A percentile compares a stretch with the other conserved stretches of the same genome.
Conservation (phyloP, 2,329 filamentous ascomycete genomes). For the Pseudogymnoascus sp. region DNA sequence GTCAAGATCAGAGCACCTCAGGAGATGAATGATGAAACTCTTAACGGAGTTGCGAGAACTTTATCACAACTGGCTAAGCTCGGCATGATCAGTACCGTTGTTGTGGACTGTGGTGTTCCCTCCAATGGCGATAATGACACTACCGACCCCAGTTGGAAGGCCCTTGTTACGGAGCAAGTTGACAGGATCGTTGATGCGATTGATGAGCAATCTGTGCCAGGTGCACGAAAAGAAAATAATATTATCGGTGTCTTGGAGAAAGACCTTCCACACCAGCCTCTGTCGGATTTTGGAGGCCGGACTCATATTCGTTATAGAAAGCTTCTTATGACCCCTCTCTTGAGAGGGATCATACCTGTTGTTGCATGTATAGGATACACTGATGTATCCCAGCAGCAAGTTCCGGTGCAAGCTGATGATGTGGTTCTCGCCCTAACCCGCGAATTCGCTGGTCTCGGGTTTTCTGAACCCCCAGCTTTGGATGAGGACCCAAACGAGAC, state of each 20-base stretch:
- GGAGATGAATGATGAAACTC: conserved; percentile 56
- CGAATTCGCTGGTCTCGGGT: conserved; percentile 64
- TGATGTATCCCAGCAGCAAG: conserved; percentile 38
- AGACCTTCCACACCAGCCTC: not conserved
- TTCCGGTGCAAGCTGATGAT: conserved; percentile 50
- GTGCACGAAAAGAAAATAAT: conserved; percentile 59
- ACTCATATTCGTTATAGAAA: conserved; percentile 38
- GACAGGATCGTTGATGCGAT: conserved; percentile 69
- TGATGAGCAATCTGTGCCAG: conserved; percentile 59
- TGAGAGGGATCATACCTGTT: conserved; percentile 62
- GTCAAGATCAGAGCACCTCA: conserved; percentile 77
- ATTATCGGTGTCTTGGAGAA: conserved; percentile 31
- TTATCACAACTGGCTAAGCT: conserved; percentile 75
- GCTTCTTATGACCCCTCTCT: conserved; percentile 58
- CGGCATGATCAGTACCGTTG: conserved; percentile 73
- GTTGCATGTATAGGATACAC: conserved; percentile 58
- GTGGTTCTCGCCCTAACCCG: conserved; percentile 69
- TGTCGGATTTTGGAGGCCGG: conserved; percentile 16
- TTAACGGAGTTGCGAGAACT: conserved; percentile 74
- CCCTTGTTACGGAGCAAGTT: conserved; percentile 53
- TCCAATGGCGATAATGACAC: conserved; percentile 23
- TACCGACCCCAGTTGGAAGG: conserved; percentile 31
- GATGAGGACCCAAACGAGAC: conserved; percentile 37
- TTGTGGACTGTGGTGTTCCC: conserved; percentile 62
- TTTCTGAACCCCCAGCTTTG: conserved; percentile 25